These are phyloP conservation scores for Talaromyces albobiverticillius DNA, from an alignment of 2,329 filamentous ascomycete genomes.

Conservation along the genomic window DNA sequence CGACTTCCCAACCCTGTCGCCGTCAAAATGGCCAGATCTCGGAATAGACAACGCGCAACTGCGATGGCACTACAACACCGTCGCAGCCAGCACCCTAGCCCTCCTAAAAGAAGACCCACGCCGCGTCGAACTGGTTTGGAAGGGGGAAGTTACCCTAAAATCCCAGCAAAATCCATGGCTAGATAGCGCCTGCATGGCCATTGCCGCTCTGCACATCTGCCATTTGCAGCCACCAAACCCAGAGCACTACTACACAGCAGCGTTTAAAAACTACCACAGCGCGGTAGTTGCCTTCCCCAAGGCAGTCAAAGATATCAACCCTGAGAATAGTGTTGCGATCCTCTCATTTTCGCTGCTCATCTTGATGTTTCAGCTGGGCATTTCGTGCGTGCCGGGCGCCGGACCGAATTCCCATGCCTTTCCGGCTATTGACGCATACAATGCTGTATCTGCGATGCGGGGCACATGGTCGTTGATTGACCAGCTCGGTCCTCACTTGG, in stretches of 20 bases:
- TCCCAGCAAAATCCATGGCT: constrained; percentile 10
- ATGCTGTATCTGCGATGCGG: constrained; percentile 11
- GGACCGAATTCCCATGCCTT: constrained; percentile 11
- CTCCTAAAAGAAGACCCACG: constrained; percentile 14
- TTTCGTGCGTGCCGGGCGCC: constrained; percentile 14
- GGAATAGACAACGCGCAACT: constrained; percentile 9
- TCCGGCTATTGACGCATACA: constrained; percentile 12
- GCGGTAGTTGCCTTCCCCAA: constrained; percentile 15
- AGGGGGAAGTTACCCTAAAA: constrained; percentile 12
- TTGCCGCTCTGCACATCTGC: constrained; percentile 13
- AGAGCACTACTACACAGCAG: constrained; percentile 13
- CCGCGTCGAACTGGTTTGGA: constrained; percentile 12
- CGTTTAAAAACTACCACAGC: constrained; percentile 13
- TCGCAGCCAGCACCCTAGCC: constrained; percentile 3
- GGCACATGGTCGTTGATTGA: constrained; percentile 15
- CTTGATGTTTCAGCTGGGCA: constrained; percentile 15
- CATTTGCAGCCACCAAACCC: constrained; percentile 12
- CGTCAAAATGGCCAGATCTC: constrained; percentile 10
- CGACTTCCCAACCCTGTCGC: constrained; percentile 1
- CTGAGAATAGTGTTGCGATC: constrained; percentile 11
- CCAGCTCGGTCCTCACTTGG: constrained; percentile 12
- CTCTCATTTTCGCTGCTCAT: constrained; percentile 13
- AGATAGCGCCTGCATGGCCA: constrained; percentile 12
- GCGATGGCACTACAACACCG: constrained; percentile 14
- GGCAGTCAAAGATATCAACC: constrained; percentile 11